Conservation (phyloP, 768 basidiomycete species). For the Albatrellus ellisii region DNA sequence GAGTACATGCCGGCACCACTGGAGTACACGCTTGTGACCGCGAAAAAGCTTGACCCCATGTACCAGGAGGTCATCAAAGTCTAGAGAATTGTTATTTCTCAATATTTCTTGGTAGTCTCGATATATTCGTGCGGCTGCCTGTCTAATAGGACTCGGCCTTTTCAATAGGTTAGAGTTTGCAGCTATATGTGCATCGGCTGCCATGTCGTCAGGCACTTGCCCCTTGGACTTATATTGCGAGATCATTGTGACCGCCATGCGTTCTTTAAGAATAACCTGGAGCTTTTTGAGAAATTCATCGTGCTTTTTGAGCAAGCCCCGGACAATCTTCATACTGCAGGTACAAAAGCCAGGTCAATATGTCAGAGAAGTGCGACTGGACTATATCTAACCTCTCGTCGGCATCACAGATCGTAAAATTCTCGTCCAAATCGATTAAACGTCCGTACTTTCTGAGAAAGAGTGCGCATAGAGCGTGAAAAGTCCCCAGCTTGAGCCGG, state of each 20-base stretch:
- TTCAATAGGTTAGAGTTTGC: not conserved
- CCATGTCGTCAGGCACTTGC: constrained; percentile 35
- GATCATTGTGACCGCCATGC: constrained; percentile 43
- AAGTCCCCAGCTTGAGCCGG: constrained; percentile 58
- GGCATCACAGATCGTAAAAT: constrained; percentile 75
- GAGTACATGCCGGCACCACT: constrained; percentile 56
- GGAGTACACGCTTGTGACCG: constrained; percentile 31
- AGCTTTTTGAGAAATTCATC: constrained; percentile 31
- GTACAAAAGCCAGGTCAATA: constrained; percentile 1
- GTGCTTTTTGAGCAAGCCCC: constrained; percentile 42
- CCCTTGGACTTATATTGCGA: constrained; percentile 62
- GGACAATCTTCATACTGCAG: constrained; percentile 60
- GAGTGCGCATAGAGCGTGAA: constrained; percentile 62
- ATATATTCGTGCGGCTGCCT: constrained; percentile 40
- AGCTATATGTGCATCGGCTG: constrained; percentile 3
- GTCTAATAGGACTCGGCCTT: constrained; percentile 20
- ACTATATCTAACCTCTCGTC: constrained; percentile 49
- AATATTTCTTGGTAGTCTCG: constrained; percentile 53
- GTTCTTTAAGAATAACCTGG: constrained; percentile 41
- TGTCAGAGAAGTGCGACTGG: not conserved
- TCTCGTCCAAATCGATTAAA: constrained; percentile 44
- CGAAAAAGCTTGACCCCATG: constrained; percentile 57
- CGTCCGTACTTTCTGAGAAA: constrained; percentile 57
- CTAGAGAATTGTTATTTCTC: constrained; percentile 52
- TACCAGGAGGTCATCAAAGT: constrained; percentile 79